These are phyloP conservation scores for Viola pubescens DNA, from an alignment of 441 rosid species.

Conservation along the genomic window DNA sequence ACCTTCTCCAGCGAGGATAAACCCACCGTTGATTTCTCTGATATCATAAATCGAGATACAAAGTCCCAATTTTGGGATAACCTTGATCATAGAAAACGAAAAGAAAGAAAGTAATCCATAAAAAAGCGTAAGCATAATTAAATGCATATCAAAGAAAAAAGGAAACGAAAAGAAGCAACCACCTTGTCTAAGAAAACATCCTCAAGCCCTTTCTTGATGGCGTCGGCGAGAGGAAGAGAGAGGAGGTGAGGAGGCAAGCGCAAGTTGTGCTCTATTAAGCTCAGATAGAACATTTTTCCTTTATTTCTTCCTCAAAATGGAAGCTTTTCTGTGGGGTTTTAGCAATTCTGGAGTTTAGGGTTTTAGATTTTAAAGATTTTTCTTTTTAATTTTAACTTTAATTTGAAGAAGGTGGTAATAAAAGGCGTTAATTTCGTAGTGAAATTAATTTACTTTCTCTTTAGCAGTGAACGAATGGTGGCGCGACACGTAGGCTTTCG, in stretches of 20 bases:
- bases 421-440: too few relatives aligned
- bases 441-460: too few relatives aligned
- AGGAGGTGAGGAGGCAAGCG: conserved; percentile 72
- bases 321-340: too few relatives aligned
- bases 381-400: too few relatives aligned
- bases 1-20: conserved; percentile 73
- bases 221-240: conserved; percentile 52
- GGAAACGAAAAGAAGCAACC: not conserved
- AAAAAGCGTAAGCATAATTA: not conserved
- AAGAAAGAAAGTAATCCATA: not conserved
- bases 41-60: conserved; percentile 70
- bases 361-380: too few relatives aligned
- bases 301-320: too few relatives aligned
- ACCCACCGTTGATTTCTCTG: conserved; percentile 54
- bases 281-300: conserved; percentile 52
- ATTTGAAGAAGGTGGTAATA: too few relatives aligned
- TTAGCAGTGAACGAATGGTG: too few relatives aligned
- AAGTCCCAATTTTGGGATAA: conserved; percentile 58
- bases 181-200: conserved; percentile 73
- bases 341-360: too few relatives aligned
- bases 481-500: too few relatives aligned
- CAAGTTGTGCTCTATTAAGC: conserved; percentile 60
- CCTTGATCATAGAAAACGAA: conserved; percentile 32
- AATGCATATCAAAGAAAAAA: not conserved
- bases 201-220: conserved; percentile 51